phyloP scores from a whole-genome alignment of 139 green algal genomes.

The Chlamydomonas asymmetrica region DNA sequence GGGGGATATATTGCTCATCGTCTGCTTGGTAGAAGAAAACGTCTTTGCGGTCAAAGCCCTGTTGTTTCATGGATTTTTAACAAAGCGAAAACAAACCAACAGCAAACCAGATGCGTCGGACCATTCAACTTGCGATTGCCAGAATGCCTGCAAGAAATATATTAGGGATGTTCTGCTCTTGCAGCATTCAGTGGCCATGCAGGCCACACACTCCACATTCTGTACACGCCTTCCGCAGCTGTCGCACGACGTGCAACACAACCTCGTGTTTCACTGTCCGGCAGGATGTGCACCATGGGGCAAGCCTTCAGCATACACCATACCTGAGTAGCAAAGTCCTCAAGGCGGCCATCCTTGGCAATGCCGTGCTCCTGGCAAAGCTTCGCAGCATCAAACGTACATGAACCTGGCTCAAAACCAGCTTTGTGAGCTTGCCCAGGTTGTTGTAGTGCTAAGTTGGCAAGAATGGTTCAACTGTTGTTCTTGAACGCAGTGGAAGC shows the following conservation, averaged over 20 bases:
- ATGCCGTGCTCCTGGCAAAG: conserved; percentile 98
- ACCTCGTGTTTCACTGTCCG: too few relatives aligned
- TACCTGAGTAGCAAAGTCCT: conserved; percentile 84
- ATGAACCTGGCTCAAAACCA: background rate
- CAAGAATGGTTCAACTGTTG: background rate
- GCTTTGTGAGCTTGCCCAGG: background rate
- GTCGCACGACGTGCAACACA: too few relatives aligned
- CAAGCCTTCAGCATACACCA: too few relatives aligned
- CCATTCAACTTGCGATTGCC: too few relatives aligned
- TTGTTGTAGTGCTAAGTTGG: background rate
- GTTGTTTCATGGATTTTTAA: too few relatives aligned
- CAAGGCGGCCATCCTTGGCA: conserved; percentile 91
- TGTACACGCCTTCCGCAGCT: too few relatives aligned
- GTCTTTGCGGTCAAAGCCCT: conserved; percentile 92
- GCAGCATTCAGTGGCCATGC: background rate
- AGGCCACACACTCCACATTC: too few relatives aligned
- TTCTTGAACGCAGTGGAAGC: background rate
- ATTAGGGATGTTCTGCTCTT: background rate
- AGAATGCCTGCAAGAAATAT: background rate
- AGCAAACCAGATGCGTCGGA: too few relatives aligned
- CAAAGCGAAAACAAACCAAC: too few relatives aligned
- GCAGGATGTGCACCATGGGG: too few relatives aligned
- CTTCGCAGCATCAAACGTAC: conserved; percentile 5
- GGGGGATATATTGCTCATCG: conserved; percentile 97
- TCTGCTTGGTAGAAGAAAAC: conserved; percentile 99